phyloP scores from a whole-genome alignment of 2,329 filamentous ascomycete genomes.

The Cladophialophora chaetospira region DNA sequence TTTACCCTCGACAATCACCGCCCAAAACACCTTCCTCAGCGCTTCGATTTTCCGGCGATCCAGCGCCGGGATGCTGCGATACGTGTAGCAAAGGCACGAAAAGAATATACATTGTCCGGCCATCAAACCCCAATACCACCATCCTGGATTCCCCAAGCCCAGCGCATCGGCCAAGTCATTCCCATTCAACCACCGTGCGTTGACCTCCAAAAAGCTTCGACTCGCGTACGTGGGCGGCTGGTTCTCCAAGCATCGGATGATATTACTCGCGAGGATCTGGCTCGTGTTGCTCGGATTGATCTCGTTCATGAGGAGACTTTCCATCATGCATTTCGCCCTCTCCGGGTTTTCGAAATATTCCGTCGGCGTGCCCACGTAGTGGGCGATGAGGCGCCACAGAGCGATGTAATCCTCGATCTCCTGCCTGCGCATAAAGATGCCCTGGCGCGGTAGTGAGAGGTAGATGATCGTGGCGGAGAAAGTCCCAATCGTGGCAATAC shows the following conservation, averaged over 20 bases:
- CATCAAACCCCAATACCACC: constrained; percentile 63
- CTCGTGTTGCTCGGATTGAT: constrained; percentile 65
- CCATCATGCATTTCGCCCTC: constrained; percentile 64
- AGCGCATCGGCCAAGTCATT: constrained; percentile 62
- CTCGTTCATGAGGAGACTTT: constrained; percentile 67
- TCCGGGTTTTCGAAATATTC: constrained; percentile 59
- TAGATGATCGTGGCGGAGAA: constrained; percentile 71
- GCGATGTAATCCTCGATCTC: constrained; percentile 72
- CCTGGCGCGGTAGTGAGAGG: constrained; percentile 70
- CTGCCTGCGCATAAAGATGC: constrained; percentile 62
- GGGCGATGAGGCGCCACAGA: constrained; percentile 73
- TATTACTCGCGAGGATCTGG: constrained; percentile 70
- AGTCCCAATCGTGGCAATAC: constrained; percentile 68
- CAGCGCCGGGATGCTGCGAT: constrained; percentile 51
- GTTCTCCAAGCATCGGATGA: constrained; percentile 67
- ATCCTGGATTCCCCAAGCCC: constrained; percentile 57
- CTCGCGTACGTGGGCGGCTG: constrained; percentile 67
- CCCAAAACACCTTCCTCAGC: constrained; percentile 58
- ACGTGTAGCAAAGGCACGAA: constrained; percentile 48
- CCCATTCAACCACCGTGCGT: constrained; percentile 71
- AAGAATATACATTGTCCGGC: constrained; percentile 69
- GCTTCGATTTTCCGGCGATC: constrained; percentile 57
- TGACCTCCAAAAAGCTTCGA: constrained; percentile 67
- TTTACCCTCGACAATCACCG: constrained; percentile 64
- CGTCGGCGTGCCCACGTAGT: constrained; percentile 70